Base-by-base conservation (phyloP, 2,329 filamentous ascomycete genomes). In the Penicillium thymicola region DNA sequence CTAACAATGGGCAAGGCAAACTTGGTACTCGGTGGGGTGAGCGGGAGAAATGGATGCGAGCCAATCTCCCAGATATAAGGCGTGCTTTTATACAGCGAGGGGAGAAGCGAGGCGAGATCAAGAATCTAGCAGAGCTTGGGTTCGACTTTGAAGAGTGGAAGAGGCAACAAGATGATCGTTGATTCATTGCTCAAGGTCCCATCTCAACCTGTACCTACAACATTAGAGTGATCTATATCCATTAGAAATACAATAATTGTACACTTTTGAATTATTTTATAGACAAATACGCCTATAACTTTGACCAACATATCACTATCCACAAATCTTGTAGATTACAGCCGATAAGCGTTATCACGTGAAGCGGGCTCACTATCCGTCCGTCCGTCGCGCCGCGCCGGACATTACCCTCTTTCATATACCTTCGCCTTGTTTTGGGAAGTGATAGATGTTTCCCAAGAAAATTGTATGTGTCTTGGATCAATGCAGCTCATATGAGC, bases 1-100 rank as follows among this genome's bases (percentile, higher is more conserved):
- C 71, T 7, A 75, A 79, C 66, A 59, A 76, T 7, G 77, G 76
- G 0, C 71, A 74, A 14, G 87, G 88, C 2, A 93, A 91, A 72
- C 74, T 81, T 61, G 87, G 90, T 28, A 87, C 87, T 3, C 76
- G 76, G 27, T 97, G 92, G 92, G 81, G 82, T 9, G 82, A 85
- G 45, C 83, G 85, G 72, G 78, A 88, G 64, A 83, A 85, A 51
- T 95, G 90, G 90, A 81, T 88, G 67, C 81, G 92, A 18, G 80
- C 82, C 55, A 79, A 85, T 4, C 89, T 89, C 64, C 79, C 82
- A 0, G 79, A 85, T 13, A 89, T 92, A 36, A 89, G 90, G 72
- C 81, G 86, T 64, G 83, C 81, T 30, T 97, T 94, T 70, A 82
- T 87, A 56, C 78, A 82, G 59, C 76, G 78, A 37, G 91, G 90